These are phyloP conservation scores for Boletales sp. DNA, from an alignment of 768 basidiomycete species.

Conservation along the genomic window DNA sequence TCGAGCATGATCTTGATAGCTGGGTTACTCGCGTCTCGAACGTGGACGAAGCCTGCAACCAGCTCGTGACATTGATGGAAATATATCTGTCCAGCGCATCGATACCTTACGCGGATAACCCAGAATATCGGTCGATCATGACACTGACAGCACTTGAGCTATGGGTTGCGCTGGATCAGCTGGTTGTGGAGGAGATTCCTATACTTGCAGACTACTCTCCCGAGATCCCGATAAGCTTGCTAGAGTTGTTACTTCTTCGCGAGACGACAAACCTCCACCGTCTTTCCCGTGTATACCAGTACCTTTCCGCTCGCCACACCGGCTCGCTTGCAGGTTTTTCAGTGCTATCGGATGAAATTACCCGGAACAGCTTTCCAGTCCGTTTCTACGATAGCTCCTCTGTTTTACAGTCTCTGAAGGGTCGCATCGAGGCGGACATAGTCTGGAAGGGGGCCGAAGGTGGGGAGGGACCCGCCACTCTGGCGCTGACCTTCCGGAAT, in stretches of 20 bases:
- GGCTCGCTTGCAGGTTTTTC: constrained; percentile 18
- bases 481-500: not conserved
- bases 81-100: constrained; percentile 11
- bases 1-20: constrained; percentile 28
- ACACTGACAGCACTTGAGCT: constrained; percentile 35
- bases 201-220: constrained; percentile 22
- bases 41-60: constrained; percentile 6
- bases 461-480: not conserved
- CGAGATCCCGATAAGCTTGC: constrained; percentile 18
- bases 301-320: constrained; percentile 30
- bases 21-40: constrained; percentile 25
- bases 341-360: constrained; percentile 27
- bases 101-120: not conserved
- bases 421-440: constrained; percentile 21
- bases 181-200: constrained; percentile 1
- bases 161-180: constrained; percentile 29
- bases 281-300: constrained; percentile 20
- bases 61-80: constrained; percentile 19
- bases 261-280: constrained; percentile 25
- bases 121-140: constrained; percentile 31
- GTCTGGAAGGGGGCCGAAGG: not conserved
- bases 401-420: constrained; percentile 19
- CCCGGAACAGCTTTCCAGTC: constrained; percentile 1
- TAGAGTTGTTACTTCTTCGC: constrained; percentile 25
- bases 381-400: constrained; percentile 21